A percentile compares a stretch with the other conserved stretches of the same genome.
These are phyloP conservation scores for Prunus mira DNA, from an alignment of 306 rosid genomes.

Conservation along the genomic window DNA sequence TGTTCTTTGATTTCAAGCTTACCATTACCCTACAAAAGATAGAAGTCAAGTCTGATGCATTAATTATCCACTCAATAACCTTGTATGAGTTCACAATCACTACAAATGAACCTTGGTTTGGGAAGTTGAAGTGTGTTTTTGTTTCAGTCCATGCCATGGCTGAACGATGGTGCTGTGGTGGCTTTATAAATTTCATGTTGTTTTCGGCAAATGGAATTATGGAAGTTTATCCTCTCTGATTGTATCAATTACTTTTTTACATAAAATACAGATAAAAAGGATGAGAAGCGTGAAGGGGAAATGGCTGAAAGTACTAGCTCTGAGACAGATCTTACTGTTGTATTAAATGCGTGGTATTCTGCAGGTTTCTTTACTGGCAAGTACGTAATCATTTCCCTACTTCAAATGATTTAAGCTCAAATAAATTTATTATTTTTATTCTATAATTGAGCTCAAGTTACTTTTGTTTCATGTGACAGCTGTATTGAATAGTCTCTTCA, in stretches of 20 bases:
- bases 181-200: neutral
- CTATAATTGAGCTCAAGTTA: neutral
- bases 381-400: constrained; percentile 33
- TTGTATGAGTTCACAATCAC: neutral
- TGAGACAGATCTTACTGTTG: constrained; percentile 53
- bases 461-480: neutral
- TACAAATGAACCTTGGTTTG: neutral
- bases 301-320: constrained; percentile 35
- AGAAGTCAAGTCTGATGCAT: neutral
- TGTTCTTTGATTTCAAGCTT: neutral
- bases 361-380: constrained; percentile 89
- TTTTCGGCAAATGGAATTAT: neutral
- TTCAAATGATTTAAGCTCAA: neutral
- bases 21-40: neutral
- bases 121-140: neutral
- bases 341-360: constrained; percentile 89
- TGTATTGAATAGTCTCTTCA: neutral
- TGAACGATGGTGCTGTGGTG: neutral
- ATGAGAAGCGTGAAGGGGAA: constrained; percentile 21
- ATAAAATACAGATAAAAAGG: constrained; percentile 41
- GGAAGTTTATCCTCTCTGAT: neutral
- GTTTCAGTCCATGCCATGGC: neutral
- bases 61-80: neutral
- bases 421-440: no score
- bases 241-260: constrained; percentile 7